These are phyloP conservation scores for Rhodamnia rubescens DNA, from an alignment of 345 rosid genomes.

Conservation along the genomic window DNA sequence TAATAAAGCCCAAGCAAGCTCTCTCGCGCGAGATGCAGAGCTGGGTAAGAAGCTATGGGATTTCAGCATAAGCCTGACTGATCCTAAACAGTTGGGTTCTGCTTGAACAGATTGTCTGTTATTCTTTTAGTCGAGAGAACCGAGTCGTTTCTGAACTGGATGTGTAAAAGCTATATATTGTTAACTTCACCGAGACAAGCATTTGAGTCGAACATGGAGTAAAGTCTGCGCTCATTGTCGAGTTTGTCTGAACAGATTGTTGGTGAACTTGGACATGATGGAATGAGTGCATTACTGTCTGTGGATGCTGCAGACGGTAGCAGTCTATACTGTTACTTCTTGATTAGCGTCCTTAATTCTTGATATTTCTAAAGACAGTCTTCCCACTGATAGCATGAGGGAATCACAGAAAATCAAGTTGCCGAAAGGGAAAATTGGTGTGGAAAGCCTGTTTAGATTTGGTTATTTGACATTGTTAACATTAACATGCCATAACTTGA, in stretches of 20 bases:
- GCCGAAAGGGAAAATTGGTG: not conserved
- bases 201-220: not conserved
- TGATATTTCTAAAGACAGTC: not conserved
- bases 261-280: not conserved
- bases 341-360: not conserved
- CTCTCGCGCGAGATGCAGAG: too few relatives aligned
- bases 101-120: not conserved
- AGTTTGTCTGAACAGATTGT: not conserved
- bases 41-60: slow-evolving; percentile 55
- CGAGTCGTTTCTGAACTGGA: not conserved
- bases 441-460: not conserved
- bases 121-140: not conserved
- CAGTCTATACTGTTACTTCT: not conserved
- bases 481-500: not conserved
- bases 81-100: not conserved
- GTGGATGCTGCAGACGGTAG: not conserved
- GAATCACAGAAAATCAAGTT: not conserved
- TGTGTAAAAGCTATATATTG: not conserved
- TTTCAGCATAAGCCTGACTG: slow-evolving; percentile 39
- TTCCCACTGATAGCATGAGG: not conserved
- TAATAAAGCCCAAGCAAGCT: too few relatives aligned
- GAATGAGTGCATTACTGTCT: not conserved
- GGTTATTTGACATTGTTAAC: not conserved
- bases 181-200: not conserved
- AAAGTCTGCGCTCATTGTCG: not conserved